phyloP scores from a whole-genome alignment of 2,329 filamentous ascomycete genomes.

The Fusarium azukiicola region DNA sequence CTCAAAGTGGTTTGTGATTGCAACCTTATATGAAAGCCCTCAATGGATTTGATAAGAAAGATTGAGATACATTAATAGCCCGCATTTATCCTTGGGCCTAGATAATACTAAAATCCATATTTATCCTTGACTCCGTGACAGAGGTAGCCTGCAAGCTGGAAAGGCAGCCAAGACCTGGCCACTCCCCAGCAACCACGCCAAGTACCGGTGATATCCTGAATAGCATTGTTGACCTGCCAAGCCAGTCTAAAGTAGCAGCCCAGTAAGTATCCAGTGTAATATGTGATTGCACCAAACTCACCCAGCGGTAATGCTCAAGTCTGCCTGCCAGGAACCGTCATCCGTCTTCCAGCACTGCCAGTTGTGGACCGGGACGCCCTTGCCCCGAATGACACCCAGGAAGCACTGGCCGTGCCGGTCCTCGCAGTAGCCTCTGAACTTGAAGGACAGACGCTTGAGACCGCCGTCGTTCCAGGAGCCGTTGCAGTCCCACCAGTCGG shows the following conservation, averaged over 20 bases:
- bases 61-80: not conserved
- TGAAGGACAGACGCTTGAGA: conserved; percentile 2
- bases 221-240: conserved; percentile 15
- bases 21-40: not conserved
- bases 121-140: not conserved
- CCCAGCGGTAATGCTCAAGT: conserved; percentile 4
- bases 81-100: not conserved
- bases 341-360: conserved; percentile 12
- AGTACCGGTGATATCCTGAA: not conserved
- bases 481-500: conserved; percentile 6
- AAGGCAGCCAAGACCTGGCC: not conserved
- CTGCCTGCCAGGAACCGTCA: conserved; percentile 7
- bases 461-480: conserved; percentile 1
- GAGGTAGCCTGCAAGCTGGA: not conserved
- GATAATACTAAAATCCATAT: not conserved
- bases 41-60: not conserved
- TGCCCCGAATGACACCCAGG: conserved; percentile 1
- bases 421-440: conserved; percentile 14
- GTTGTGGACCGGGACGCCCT: conserved; percentile 9
- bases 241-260: not conserved
- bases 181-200: conserved; percentile 6
- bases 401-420: conserved; percentile 10
- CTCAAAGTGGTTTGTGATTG: not conserved
- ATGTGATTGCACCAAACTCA: not conserved
- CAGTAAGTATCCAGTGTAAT: no score